phyloP scores from a whole-genome alignment of 148 eudicot species.

The Simmondsia chinensis region DNA sequence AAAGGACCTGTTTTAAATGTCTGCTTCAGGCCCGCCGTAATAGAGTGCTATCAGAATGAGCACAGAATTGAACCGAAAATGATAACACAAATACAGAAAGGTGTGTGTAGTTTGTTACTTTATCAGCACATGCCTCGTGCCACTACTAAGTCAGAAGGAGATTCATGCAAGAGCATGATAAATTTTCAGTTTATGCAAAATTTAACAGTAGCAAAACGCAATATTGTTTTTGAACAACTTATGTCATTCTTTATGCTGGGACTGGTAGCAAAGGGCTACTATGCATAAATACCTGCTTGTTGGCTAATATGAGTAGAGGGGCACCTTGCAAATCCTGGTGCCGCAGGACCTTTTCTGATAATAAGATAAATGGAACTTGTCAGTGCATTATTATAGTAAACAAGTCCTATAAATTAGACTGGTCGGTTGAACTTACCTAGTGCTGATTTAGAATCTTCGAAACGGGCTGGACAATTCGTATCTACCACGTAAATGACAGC shows the following conservation, averaged over 20 bases:
- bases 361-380: background rate
- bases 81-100: no score
- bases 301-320: conserved; percentile 86
- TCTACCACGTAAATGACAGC: conserved; percentile 90
- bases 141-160: no score
- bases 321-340: conserved; percentile 98
- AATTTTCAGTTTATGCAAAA: no score
- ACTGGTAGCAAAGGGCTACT: background rate
- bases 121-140: no score
- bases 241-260: background rate
- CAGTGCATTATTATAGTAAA: background rate
- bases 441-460: conserved; percentile 93
- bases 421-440: conserved; percentile 38
- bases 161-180: no score
- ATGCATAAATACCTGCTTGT: conserved; percentile 65
- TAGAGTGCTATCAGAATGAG: no score
- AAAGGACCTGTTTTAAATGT: no score
- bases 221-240: background rate
- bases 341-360: conserved; percentile 85
- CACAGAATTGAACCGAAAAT: no score
- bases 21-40: no score
- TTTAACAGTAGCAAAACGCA: background rate
- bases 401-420: background rate
- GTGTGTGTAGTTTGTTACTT: no score
- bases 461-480: conserved; percentile 78